A percentile compares a stretch with the other conserved stretches of the same genome.
phyloP scores from a whole-genome alignment of 2,329 filamentous ascomycete species.

The Colletotrichum shisoi region DNA sequence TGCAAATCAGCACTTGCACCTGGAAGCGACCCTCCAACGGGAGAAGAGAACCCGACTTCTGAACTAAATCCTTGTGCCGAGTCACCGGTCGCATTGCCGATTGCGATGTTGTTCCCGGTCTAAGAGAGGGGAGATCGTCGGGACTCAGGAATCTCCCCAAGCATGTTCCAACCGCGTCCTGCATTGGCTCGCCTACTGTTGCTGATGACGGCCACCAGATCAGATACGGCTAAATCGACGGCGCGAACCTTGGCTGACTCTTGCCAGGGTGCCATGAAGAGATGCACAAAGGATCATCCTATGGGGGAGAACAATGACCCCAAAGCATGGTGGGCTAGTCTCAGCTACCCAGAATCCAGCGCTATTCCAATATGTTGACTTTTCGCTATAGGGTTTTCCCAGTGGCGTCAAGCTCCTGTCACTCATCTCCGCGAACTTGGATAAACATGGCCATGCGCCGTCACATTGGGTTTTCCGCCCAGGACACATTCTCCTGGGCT shows the following conservation, averaged over 20 bases:
- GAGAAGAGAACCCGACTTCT: neutral
- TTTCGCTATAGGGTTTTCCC: conserved; percentile 6
- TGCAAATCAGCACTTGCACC: conserved; percentile 25
- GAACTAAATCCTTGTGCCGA: conserved; percentile 14
- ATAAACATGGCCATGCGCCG: neutral
- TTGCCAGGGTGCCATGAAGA: neutral
- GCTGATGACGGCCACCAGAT: neutral
- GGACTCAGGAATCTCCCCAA: neutral
- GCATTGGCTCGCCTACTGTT: conserved; percentile 16
- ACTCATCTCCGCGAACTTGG: neutral
- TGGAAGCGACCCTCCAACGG: conserved; percentile 18
- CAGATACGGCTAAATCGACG: too few species aligned
- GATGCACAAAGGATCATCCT: neutral
- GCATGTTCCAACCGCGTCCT: neutral
- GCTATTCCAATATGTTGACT: neutral
- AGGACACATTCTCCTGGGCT: neutral
- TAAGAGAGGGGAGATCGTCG: conserved; percentile 1
- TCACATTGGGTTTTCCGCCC: neutral
- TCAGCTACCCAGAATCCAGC: neutral
- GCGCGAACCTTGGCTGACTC: neutral
- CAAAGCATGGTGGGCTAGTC: neutral
- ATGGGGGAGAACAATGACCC: neutral
- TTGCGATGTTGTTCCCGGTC: neutral
- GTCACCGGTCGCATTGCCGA: conserved; percentile 1
- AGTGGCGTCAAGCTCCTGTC: conserved; percentile 31